phyloP scores from a whole-genome alignment of 2,329 filamentous ascomycete species.

The Aspergillus novoparasiticus region DNA sequence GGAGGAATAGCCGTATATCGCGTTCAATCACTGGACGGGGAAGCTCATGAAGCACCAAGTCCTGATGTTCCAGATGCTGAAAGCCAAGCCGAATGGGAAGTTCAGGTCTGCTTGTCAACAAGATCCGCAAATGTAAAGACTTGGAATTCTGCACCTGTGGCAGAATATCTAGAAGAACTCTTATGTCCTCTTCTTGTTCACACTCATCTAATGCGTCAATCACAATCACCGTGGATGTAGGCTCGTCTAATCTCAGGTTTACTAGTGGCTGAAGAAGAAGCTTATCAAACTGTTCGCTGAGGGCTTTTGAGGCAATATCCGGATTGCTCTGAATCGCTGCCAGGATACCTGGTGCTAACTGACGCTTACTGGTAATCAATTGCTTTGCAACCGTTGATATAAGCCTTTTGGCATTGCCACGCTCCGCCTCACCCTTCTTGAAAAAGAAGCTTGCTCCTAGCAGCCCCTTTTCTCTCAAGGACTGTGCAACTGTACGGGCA shows the following conservation, averaged over 20 bases:
- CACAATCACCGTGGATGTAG: slow-evolving; percentile 18
- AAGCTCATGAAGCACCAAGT: slow-evolving; percentile 16
- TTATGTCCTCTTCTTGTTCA: slow-evolving; percentile 23
- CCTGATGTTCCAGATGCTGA: slow-evolving; percentile 20
- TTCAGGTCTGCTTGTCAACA: slow-evolving; percentile 35
- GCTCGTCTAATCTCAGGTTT: neutral
- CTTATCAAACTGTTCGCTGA: slow-evolving; percentile 32
- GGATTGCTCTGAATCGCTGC: slow-evolving; percentile 26
- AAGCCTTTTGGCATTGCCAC: slow-evolving; percentile 38
- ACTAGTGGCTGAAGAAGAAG: slow-evolving; percentile 29
- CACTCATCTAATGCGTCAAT: slow-evolving; percentile 34
- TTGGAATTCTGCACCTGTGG: slow-evolving; percentile 14
- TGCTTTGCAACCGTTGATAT: slow-evolving; percentile 38
- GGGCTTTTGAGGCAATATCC: slow-evolving; percentile 26
- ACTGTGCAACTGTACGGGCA: slow-evolving; percentile 37
- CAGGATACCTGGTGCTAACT: slow-evolving; percentile 9
- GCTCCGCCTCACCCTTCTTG: slow-evolving; percentile 42
- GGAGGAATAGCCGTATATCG: slow-evolving; percentile 29
- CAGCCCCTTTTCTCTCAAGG: slow-evolving; percentile 16
- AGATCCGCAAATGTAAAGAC: slow-evolving; percentile 20
- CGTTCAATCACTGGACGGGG: slow-evolving; percentile 18
- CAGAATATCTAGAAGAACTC: slow-evolving; percentile 25
- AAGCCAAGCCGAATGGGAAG: slow-evolving; percentile 27
- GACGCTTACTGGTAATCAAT: slow-evolving; percentile 27
- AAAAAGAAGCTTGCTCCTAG: slow-evolving; percentile 34